phyloP scores from a whole-genome alignment of 805 yeast genomes.

The Candida incommunis region DNA sequence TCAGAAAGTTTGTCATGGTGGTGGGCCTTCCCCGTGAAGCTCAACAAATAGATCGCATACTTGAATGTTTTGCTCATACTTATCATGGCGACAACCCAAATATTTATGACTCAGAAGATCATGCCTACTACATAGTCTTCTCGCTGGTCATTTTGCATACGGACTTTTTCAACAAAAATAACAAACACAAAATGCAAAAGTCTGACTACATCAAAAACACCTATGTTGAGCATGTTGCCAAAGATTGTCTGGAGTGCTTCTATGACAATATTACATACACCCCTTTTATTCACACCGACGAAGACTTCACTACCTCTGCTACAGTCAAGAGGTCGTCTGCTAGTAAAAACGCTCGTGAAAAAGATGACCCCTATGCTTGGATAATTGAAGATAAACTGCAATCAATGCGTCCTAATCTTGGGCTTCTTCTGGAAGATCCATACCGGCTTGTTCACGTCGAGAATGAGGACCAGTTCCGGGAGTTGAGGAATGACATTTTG shows the following conservation, averaged over 20 bases:
- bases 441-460: constrained; percentile 13
- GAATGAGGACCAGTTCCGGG: constrained; percentile 12
- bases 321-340: constrained; percentile 12
- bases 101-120: constrained; percentile 29
- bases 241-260: constrained; percentile 31
- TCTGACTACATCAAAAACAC: constrained; percentile 42
- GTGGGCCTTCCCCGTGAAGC: constrained; percentile 56
- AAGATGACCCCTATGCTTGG: constrained; percentile 23
- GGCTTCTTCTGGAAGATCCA: constrained; percentile 16
- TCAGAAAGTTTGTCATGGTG: constrained; percentile 43
- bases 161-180: constrained; percentile 53
- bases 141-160: constrained; percentile 62
- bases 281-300: constrained; percentile 39
- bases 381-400: constrained; percentile 22
- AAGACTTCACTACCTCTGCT: constrained; percentile 14
- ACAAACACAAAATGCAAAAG: constrained; percentile 53
- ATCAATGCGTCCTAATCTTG: constrained; percentile 20
- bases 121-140: constrained; percentile 48
- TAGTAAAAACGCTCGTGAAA: constrained; percentile 1
- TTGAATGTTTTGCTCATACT: constrained; percentile 40
- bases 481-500: constrained; percentile 15
- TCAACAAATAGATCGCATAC: constrained; percentile 60
- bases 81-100: constrained; percentile 33
- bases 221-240: constrained; percentile 21
- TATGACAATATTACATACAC: constrained; percentile 53